Evolutionary conservation across 805 yeast species (phyloP).

Genomic region (Candida lessepsii): DNA sequence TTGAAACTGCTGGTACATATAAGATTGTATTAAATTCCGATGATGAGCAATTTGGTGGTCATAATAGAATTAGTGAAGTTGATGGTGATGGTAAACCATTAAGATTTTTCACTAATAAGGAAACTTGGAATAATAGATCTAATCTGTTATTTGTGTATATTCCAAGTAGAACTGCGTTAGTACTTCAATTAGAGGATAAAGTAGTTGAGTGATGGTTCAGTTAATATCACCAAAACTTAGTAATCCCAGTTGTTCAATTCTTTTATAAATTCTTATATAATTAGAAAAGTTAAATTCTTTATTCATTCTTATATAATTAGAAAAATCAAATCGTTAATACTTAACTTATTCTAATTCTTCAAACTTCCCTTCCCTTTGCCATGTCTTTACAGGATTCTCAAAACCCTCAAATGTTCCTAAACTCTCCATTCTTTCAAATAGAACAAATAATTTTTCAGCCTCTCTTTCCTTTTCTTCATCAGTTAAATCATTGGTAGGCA

Average conservation of each 20-base stretch:
- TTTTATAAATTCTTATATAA: too few relatives aligned
- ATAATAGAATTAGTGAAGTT: constrained; percentile 51
- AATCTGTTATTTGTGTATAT: constrained; percentile 77
- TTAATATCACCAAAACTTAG: too few relatives aligned
- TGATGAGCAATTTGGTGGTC: constrained; percentile 74
- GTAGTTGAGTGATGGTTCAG: too few relatives aligned
- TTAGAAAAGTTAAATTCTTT: too few relatives aligned
- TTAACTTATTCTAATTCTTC: constrained; percentile 18
- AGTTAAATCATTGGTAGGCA: constrained; percentile 24
- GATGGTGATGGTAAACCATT: constrained; percentile 44
- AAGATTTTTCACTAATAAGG: constrained; percentile 66
- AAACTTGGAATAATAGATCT: constrained; percentile 75
- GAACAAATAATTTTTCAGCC: constrained; percentile 42
- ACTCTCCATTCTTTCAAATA: constrained; percentile 41
- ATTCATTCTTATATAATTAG: too few relatives aligned
- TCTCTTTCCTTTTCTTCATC: constrained; percentile 44
- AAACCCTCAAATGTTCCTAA: constrained; percentile 34
- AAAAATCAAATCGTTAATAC: too few relatives aligned
- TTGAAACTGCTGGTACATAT: constrained; percentile 75
- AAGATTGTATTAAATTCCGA: constrained; percentile 76
- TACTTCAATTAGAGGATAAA: constrained; percentile 35
- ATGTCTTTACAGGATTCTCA: constrained; percentile 38
- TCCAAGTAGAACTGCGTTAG: constrained; percentile 65
- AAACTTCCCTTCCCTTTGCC: constrained; percentile 34
- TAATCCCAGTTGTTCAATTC: neutral